phyloP scores from a whole-genome alignment of 257 asterid genomes.

The Pogostemon cablin region DNA sequence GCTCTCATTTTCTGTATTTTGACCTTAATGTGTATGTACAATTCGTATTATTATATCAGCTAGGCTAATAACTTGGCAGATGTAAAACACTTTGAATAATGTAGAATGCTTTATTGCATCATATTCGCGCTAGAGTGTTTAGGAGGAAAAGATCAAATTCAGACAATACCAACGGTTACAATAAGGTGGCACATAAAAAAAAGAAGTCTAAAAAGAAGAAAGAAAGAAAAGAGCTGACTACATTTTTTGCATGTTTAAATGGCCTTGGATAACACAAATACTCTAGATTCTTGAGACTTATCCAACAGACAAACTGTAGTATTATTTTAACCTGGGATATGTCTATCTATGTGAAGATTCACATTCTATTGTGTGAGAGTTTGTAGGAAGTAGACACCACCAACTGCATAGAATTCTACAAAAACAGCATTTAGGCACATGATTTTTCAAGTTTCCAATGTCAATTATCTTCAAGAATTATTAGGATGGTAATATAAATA shows the following conservation, averaged over 20 bases:
- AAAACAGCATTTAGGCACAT: constrained; percentile 43
- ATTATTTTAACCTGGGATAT: not conserved
- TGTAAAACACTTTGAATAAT: too few relatives aligned
- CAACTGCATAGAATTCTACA: constrained; percentile 37
- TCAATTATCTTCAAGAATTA: constrained; percentile 32
- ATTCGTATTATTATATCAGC: not conserved
- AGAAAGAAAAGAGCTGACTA: too few relatives aligned
- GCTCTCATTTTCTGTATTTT: constrained; percentile 92
- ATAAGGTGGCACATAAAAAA: too few relatives aligned
- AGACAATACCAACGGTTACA: too few relatives aligned
- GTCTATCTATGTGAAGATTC: not conserved
- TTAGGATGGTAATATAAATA: constrained; percentile 3
- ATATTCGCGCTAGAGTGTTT: too few relatives aligned
- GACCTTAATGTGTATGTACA: constrained; percentile 50
- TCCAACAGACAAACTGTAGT: not conserved
- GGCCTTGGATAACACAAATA: too few relatives aligned
- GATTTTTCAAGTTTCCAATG: constrained; percentile 45
- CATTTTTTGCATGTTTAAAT: too few relatives aligned
- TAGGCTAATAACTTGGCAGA: not conserved
- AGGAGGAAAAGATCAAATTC: too few relatives aligned
- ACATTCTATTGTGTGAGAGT: constrained; percentile 26
- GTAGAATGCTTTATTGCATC: too few relatives aligned
- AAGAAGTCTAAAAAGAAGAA: too few relatives aligned
- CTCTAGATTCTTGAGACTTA: too few relatives aligned
- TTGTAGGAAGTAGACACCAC: constrained; percentile 5